Evolutionary conservation across 2,329 filamentous ascomycete genomes (phyloP), one percentile per base, ranked within the genome.

Genomic region (Lasiodiplodia gonubiensis): DNA sequence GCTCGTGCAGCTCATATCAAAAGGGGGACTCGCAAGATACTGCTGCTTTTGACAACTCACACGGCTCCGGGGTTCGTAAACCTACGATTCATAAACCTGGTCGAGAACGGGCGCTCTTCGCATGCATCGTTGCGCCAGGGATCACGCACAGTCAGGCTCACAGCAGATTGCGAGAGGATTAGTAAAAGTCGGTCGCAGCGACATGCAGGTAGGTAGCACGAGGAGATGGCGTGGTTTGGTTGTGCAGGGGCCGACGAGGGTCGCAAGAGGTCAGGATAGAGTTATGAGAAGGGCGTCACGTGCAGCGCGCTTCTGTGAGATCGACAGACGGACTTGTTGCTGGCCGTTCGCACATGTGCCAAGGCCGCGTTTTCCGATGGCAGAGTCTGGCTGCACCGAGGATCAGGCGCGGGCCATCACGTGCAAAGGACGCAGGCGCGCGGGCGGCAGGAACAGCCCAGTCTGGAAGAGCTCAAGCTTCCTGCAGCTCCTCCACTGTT

Each of bases 181-280:
- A 33, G 30, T 33, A 33, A 33, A 33, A 10, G 30, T 10, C 30
- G 30, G 30, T 33, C 30, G 30, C 30, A 8, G 30, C 7, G 30
- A 8, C 8, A 33, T 10, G 10, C 30, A 8, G 30, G 30, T 33
- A 33, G 30, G 30, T 39, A 12, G 14, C 14, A 16, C 39, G 39
- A 42, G 39, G 18, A 16, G 12, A 16, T 42, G 39, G 48, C 48
- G 11, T 8, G 48, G 6, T 16, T 51, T 23, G 21, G 14, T 27
- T 23, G 14, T 16, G 12, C 33, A 23, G 18, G 30, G 53, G 21
- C 2, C 11, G 10, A 42, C 3, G 35, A 27, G 33, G 21, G 39
- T 25, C 27, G 42, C 42, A 63, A 51, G 59, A 63, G 59, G 59
- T 63, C 46, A 18, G 27, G 59, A 63, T 63, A 63, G 46, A 63